Base-by-base conservation (phyloP, 2,329 filamentous ascomycete species). In the Monilinia vaccinii-corymbosi region DNA sequence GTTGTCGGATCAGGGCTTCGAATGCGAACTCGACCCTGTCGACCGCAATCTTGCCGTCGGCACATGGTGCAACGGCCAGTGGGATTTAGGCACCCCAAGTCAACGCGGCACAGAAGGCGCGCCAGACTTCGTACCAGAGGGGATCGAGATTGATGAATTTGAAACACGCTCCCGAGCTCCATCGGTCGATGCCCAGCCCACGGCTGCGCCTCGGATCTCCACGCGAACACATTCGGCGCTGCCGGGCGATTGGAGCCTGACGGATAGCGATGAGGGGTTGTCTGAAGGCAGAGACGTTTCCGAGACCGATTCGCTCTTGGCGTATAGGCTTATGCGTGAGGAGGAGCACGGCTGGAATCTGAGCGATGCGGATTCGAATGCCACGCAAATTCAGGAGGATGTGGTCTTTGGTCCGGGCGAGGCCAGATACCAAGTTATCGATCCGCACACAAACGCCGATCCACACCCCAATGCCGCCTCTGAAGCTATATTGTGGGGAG, bases 21-120 rank as follows among this genome's bases (percentile, higher is more conserved):
- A 52, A 42, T 31, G 50, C 25, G 9, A 25, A 3, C 5, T 52
- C 11, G 5, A 52, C 18, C 10, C 36, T 6, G 1, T 7, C 0
- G 7, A 13, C 16, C 28, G 14, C 1, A 4, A 5, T 0, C 11
- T 6, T 0, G 18, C 23, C 6, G 28, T 7, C 1, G 10, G 18
- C 1, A 4, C 1, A 31, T 52, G 50, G 50, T 3, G 16, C 6
- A 2, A 10, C 1, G 9, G 21, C 2, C 36, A 52, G 13, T 25
- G 11, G 3, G 18, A 31, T 7, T 42, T 7, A 2, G 36, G 50
- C 1, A 52, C 14, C 14, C 23, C 50, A 5, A 40, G 34, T 9
- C 50, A 52, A n/a, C 34, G 50, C 16, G 50, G 50, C 8, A 11
- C 5, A 1, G 34, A 52, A 38, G 50, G 50, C 0, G 10, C 31